phyloP scores from a whole-genome alignment of 2,329 filamentous ascomycete genomes.

The Trichophyton schoenleinii region DNA sequence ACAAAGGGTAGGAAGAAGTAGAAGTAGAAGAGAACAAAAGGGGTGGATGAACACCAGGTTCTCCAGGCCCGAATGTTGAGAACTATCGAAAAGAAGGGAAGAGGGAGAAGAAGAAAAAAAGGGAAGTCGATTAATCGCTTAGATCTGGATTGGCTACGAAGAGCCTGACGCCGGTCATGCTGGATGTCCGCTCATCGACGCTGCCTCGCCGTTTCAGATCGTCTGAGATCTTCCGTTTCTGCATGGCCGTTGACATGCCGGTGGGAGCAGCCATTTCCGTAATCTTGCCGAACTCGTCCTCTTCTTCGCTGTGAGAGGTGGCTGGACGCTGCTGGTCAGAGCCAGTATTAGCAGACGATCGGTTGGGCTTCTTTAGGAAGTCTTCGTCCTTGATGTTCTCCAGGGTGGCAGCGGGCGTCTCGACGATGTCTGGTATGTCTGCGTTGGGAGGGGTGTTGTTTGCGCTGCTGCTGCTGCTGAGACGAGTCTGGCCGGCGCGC shows the following conservation, averaged over 20 bases:
- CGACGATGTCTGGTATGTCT: constrained; percentile 32
- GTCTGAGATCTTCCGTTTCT: constrained; percentile 32
- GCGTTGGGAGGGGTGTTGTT: constrained; percentile 37
- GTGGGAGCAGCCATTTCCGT: constrained; percentile 39
- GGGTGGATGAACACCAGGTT: background rate
- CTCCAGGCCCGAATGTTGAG: background rate
- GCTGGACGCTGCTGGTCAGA: constrained; percentile 13
- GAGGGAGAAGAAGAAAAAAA: too few relatives aligned
- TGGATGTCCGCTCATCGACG: constrained; percentile 37
- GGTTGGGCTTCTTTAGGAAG: background rate
- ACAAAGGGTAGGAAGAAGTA: background rate
- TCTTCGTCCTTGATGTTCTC: constrained; percentile 17
- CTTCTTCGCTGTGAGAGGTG: constrained; percentile 29
- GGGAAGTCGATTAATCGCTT: constrained; percentile 22
- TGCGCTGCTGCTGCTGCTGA: constrained; percentile 39
- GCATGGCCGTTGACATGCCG: constrained; percentile 26
- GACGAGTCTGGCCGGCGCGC: constrained; percentile 20
- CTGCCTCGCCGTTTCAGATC: constrained; percentile 36
- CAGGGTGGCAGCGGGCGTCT: constrained; percentile 23
- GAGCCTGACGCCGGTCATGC: constrained; percentile 35
- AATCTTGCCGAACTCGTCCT: constrained; percentile 44
- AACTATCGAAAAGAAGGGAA: background rate
- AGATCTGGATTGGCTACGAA: constrained; percentile 39
- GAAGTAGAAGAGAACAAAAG: background rate
- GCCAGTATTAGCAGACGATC: background rate